These are phyloP conservation scores for Tardiomyces depauwii DNA, from an alignment of 1,139 yeast genomes.

Conservation along the genomic window DNA sequence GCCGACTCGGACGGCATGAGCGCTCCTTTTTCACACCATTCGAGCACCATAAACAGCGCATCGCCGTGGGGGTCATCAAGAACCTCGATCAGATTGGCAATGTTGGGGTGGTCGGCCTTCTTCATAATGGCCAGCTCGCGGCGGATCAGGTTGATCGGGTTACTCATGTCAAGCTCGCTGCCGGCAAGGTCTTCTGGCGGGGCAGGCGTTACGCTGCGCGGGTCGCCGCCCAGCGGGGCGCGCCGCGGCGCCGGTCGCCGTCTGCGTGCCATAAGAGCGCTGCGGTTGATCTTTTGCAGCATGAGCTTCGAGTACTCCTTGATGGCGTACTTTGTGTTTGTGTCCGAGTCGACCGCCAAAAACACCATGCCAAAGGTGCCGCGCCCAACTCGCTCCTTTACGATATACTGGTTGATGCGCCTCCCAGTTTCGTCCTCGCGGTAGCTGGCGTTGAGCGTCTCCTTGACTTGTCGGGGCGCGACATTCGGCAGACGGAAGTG, in stretches of 20 bases:
- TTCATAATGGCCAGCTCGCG: constrained; percentile 79
- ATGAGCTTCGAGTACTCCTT: constrained; percentile 45
- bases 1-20: constrained; percentile 20
- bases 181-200: constrained; percentile 11
- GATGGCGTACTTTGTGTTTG: constrained; percentile 39
- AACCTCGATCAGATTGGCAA: constrained; percentile 79
- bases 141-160: constrained; percentile 35
- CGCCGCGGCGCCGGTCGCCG: constrained; percentile 11
- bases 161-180: constrained; percentile 1
- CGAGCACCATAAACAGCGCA: constrained; percentile 63
- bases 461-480: constrained; percentile 26
- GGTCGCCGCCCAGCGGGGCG: constrained; percentile 2
- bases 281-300: constrained; percentile 37
- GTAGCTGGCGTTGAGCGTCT: constrained; percentile 27
- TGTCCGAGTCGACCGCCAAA: constrained; percentile 53
- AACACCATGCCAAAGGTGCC: constrained; percentile 91
- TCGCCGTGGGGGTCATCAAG: constrained; percentile 57
- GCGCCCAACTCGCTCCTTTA: constrained; percentile 59
- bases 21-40: constrained; percentile 50
- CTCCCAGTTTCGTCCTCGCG: constrained; percentile 23
- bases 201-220: not conserved
- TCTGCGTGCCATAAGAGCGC: constrained; percentile 21
- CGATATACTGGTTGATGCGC: constrained; percentile 39
- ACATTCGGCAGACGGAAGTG: constrained; percentile 26
- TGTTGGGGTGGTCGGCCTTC: constrained; percentile 67